Percentiles rank a stretch among this genome's conserved stretches.
phyloP scores from a whole-genome alignment of 768 basidiomycete species.

The Boletus vermiculosoides region DNA sequence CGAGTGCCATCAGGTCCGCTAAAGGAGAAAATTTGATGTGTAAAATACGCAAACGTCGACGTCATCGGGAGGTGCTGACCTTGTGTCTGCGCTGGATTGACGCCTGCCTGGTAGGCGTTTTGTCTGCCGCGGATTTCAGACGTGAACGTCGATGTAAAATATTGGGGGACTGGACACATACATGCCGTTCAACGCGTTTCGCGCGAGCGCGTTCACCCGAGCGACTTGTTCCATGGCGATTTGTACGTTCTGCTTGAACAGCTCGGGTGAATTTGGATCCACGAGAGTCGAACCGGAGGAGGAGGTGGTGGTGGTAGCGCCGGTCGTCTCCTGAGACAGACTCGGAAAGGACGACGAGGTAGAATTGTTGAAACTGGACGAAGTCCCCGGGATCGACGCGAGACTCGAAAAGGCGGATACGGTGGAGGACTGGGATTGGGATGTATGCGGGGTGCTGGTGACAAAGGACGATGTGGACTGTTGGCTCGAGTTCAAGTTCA shows the following conservation, averaged over 20 bases:
- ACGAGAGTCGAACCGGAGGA: conserved; percentile 15
- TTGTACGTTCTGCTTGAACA: conserved; percentile 60
- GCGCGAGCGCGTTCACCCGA: conserved; percentile 48
- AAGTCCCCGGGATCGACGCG: conserved; percentile 3
- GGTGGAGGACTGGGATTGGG: conserved; percentile 20
- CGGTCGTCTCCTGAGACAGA: conserved; percentile 31
- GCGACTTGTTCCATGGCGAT: conserved; percentile 48
- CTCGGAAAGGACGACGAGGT: conserved; percentile 14
- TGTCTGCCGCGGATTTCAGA: conserved; percentile 40
- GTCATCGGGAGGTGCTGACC: conserved; percentile 36
- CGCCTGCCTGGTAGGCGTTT: conserved; percentile 58
- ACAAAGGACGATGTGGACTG: conserved; percentile 2
- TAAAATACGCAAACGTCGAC: background rate
- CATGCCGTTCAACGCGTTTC: conserved; percentile 52
- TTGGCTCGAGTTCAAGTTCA: conserved; percentile 15
- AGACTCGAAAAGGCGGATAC: conserved; percentile 19
- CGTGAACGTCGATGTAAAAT: background rate
- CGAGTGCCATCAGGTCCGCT: conserved; percentile 53
- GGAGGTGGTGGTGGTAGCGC: background rate
- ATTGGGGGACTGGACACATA: conserved; percentile 36
- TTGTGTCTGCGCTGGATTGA: conserved; percentile 53
- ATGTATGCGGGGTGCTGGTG: conserved; percentile 3
- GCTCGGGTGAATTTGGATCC: conserved; percentile 59
- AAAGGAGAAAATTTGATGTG: background rate
- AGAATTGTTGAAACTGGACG: conserved; percentile 6